Evolutionary conservation across 306 rosid genomes (phyloP).

Genomic region (Senna tora): DNA sequence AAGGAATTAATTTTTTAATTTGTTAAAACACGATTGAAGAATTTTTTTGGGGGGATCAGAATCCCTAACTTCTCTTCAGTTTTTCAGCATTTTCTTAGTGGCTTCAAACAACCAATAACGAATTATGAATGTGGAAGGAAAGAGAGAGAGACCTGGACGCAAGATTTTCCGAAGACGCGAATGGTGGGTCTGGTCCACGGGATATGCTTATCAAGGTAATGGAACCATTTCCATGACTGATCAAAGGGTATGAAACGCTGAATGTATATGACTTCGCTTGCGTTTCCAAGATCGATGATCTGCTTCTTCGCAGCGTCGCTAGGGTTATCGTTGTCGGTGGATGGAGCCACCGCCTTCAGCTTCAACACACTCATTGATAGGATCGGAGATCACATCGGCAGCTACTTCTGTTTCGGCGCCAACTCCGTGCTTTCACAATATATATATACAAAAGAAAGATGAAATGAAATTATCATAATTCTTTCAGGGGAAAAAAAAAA

Average conservation of each 20-base stretch:
- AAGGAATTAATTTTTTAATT: background rate
- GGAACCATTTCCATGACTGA: slow-evolving; percentile 77
- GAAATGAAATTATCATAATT: no score
- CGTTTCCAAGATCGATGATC: slow-evolving; percentile 65
- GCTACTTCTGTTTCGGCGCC: background rate
- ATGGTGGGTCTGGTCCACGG: slow-evolving; percentile 92
- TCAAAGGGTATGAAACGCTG: slow-evolving; percentile 56
- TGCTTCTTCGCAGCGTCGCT: slow-evolving; percentile 44
- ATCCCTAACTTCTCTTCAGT: background rate
- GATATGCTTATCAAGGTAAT: slow-evolving; percentile 63
- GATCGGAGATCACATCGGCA: background rate
- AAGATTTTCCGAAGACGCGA: slow-evolving; percentile 75
- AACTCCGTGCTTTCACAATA: no score
- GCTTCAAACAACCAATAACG: background rate
- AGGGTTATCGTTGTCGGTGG: slow-evolving; percentile 26
- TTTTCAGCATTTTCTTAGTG: background rate
- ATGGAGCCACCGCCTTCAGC: slow-evolving; percentile 44
- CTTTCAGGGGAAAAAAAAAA: no score
- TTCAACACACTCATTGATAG: slow-evolving; percentile 54
- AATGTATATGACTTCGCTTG: slow-evolving; percentile 73
- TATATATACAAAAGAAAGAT: no score
- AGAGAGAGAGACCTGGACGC: slow-evolving; percentile 63
- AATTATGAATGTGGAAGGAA: background rate
- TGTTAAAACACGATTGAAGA: no score
- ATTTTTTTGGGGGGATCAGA: background rate